Base-by-base conservation (phyloP, 805 yeast species). In the Lipomyces yamadae region DNA sequence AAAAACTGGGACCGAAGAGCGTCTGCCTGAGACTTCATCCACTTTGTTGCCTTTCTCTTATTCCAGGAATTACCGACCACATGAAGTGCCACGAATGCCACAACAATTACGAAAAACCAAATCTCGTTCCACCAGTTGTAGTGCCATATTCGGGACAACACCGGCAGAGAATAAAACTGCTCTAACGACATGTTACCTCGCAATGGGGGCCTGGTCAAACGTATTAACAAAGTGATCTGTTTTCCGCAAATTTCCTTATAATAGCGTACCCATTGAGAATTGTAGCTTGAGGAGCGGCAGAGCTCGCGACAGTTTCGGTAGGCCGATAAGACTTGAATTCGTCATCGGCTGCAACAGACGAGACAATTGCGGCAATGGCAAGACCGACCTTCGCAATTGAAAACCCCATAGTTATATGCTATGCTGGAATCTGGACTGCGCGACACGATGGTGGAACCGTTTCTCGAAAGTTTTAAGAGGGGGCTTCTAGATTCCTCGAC, bases 91-190 rank as follows among this genome's bases (percentile, higher is more conserved):
- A 84, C 78, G 72, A 89, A 86, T 1, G 77, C 77, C 0, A 79
- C 70, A 59, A 90, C 82, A 66, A 88, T 76, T 11, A 79, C 81
- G 15, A 88, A 30, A 32, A 91, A 85, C 67, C 83, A 72, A 35
- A 81, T 50, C 81, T 94, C 99, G 74, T 89, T 82, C 56, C 81
- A 81, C 97, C 98, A 95, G 78, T 90, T 87, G 77, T 89, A 88
- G 35, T 79, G 72, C 66, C 73, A 71, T 53, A 90, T 63, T 74
- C 98, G 86, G 72, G 88, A 83, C 59, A 79, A 56, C 60, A 92
- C 32, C 1, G 89, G 79, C 86, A 91, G 79, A 4, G 78, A 80
- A 48, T 82, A 81, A 76, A 91, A 84, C 69, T 87, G 88, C 54
- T 86, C 88, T 6, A 63, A 58, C 39, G 70, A 57, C 65, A 72